These are phyloP conservation scores for Tolypocladium endophyticum DNA, from an alignment of 2,329 filamentous ascomycete genomes.

Conservation along the genomic window DNA sequence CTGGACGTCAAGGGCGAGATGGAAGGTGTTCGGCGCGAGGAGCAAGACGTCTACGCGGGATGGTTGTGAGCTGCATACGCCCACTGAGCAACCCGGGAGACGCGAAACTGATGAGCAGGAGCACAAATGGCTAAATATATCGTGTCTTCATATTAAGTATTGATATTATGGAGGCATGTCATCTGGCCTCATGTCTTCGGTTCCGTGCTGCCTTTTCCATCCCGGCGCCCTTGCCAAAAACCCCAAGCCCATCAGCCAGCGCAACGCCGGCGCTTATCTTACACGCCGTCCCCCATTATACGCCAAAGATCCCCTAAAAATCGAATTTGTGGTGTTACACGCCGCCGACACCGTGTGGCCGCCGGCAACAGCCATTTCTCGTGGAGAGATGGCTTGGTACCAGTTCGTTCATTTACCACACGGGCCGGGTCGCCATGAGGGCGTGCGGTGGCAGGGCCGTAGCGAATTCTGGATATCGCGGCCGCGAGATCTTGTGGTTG, in stretches of 20 bases:
- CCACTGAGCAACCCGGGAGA: not conserved
- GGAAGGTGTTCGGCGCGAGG: conserved; percentile 49
- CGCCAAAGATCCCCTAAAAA: not conserved
- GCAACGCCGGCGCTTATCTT: not conserved
- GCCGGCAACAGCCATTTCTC: not conserved
- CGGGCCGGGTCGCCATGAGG: not conserved
- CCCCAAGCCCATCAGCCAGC: not conserved
- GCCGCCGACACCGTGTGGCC: not conserved
- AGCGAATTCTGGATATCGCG: not conserved
- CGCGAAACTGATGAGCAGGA: too few relatives aligned
- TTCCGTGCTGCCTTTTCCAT: not conserved
- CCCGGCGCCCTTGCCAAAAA: not conserved
- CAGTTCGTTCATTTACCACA: not conserved
- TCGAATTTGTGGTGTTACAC: not conserved
- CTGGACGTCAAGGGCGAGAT: conserved; percentile 62
- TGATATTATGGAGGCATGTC: not conserved
- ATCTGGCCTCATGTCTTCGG: not conserved
- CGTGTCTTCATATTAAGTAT: not conserved
- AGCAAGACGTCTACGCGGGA: conserved; percentile 28
- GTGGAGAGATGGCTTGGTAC: not conserved
- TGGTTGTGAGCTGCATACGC: conserved; percentile 24
- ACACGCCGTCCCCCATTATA: not conserved
- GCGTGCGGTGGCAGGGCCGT: not conserved
- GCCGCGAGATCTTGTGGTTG: conserved; percentile 6
- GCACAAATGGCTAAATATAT: not conserved